Evolutionary conservation across 495 filamentous ascomycete species (phyloP), one percentile per base, ranked within the genome.

Genomic region (Clavariopsis aquatica): DNA sequence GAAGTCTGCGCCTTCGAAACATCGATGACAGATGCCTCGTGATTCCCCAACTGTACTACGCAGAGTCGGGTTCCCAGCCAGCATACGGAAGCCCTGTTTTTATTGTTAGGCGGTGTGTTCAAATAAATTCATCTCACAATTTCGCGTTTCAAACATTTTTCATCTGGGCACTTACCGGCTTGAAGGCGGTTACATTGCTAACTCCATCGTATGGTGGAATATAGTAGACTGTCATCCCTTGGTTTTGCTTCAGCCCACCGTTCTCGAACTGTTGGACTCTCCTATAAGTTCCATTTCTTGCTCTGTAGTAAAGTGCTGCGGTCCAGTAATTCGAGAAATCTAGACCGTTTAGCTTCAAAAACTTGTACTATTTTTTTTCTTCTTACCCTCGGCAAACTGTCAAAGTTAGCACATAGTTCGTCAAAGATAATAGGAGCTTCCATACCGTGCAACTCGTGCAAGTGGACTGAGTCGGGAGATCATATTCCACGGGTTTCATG

Each of bases 1-100:
- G 28, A 59, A 57, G 34, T 69, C 24, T 17, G 49, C 52, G n/a
- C 64, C 55, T 53, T 68, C 52, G 49, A 77, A 75, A 66, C 80
- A 82, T 31, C 80, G 77, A 69, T 80, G 79, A 75, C 80, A 82
- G 52, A 81, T 58, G 2, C 55, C 53, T 19, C 65, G 65, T 15
- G 57, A 62, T 52, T 65, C 45, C 56, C 62, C 60, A 2, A 26
- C 23, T 10, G 49, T 53, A 31, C 29, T 65, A 1, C 66, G 61
- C 2, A 65, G 51, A 24, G 41, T 69, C 22, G 66, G 51, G 52
- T 69, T 57, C 13, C 66, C 66, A 7, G 62, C 60, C 1, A 69
- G 62, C 66, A 69, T 69, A 34, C 66, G 60, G 57, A 69, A 69
- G 10, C 66, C 66, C 65, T 67, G 22, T 2, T 8, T 12, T 2